Base-by-base conservation (phyloP, 257 asterid species). In the Cordia subcordata region DNA sequence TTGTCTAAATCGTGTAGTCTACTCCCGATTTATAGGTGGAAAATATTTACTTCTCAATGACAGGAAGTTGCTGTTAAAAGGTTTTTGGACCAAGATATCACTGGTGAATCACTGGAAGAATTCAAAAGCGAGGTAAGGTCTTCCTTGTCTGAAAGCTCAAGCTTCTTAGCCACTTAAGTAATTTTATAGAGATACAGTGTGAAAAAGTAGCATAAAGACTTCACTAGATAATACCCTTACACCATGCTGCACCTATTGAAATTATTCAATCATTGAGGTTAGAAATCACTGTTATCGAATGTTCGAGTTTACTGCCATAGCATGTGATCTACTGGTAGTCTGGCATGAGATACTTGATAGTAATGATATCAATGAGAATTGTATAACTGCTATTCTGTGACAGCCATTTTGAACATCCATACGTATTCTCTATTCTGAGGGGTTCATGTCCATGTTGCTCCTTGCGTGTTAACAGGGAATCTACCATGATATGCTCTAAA, bases 11-110 rank as follows among this genome's bases (percentile, higher is more conserved):
- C 13, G 13, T 49, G 37, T 49, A 53, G 12, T 66, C 53, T 66
- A 37, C 39, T 70, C 21, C 64, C 57, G 53, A 64, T 23, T 37
- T 53, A 57, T 68, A 53, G 56, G 35, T 27, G 35, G 35, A 27
- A 49, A 61, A 50, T 64, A 52, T 73, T 59, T 65, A 56, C 69
- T 72, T 73, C 65, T 38, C 38, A 61, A 74, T 76, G 70, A 19
- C 80, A 91, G 98, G 98, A 82, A 81, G 96, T 92, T 78, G 96
- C 98, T 72, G 94, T 92, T 61, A 92, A 92, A 82, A 85, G 82
- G 74, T 92, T 92, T 71, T 84, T 92, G 42, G 93, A 88, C 80
- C 98, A 92, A 81, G 94, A 75, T 67, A 60, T 92, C 66, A 73
- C 84, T 38, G 95, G 94, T 32, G 96, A 92, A 81, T 84, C 95